Percentiles rank a stretch among this genome's conserved stretches.
phyloP scores from a whole-genome alignment of 169 alveolate species.

The Cryptosporidium meleagridis region DNA sequence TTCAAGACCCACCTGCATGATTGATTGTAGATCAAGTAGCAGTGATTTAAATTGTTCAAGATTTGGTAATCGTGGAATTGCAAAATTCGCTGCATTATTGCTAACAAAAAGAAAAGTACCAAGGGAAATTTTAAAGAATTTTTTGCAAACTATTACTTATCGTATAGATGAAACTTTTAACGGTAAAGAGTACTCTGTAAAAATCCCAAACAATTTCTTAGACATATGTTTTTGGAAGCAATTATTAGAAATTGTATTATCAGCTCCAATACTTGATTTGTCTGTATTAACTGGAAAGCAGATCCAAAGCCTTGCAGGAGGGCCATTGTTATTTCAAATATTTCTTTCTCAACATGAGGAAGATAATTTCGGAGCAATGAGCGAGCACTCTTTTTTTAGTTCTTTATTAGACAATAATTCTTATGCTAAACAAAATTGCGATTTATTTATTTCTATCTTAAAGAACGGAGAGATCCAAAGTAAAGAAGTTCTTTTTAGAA shows the following conservation, averaged over 20 bases:
- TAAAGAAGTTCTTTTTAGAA: constrained; percentile 51
- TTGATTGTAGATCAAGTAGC: constrained; percentile 19
- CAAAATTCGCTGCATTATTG: constrained; percentile 31
- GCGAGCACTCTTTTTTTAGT: not conserved
- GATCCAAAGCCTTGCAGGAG: constrained; percentile 46
- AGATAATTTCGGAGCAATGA: not conserved
- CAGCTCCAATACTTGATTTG: constrained; percentile 40
- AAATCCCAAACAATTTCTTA: constrained; percentile 7
- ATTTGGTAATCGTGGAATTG: constrained; percentile 41
- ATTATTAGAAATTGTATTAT: constrained; percentile 29
- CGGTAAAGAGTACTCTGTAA: not conserved
- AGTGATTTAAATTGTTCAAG: constrained; percentile 35
- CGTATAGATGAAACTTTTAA: constrained; percentile 57
- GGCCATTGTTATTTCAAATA: constrained; percentile 47
- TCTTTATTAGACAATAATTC: constrained; percentile 3
- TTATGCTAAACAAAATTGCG: constrained; percentile 19
- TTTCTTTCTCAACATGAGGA: constrained; percentile 25
- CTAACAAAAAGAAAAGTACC: constrained; percentile 40
- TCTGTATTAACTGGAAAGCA: constrained; percentile 53
- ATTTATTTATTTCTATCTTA: constrained; percentile 26
- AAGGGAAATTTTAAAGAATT: constrained; percentile 23
- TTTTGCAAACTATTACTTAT: constrained; percentile 44
- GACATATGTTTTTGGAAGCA: constrained; percentile 64
- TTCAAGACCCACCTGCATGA: constrained; percentile 1
- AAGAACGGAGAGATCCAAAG: not conserved